A percentile compares a stretch with the other conserved stretches of the same genome.
These are phyloP conservation scores for Verticillium alfalfae DNA, from an alignment of 2,329 filamentous ascomycete genomes.

Conservation along the genomic window DNA sequence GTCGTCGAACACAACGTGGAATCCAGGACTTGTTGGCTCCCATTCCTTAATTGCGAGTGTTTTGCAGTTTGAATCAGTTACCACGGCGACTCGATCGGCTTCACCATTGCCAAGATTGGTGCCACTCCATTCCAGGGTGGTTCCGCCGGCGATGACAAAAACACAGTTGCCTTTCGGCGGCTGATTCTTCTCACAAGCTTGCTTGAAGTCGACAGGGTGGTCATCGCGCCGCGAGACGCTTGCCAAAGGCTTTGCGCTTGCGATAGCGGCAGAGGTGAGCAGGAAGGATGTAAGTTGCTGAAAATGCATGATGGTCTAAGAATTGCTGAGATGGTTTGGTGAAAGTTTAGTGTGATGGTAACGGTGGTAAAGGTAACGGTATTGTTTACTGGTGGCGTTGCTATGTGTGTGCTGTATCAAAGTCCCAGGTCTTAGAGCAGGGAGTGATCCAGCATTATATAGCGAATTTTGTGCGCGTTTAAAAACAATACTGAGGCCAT, in stretches of 20 bases:
- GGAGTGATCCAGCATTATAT: neutral
- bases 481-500: neutral
- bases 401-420: neutral
- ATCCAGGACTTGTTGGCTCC: neutral
- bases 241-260: neutral
- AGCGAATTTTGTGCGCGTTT: neutral
- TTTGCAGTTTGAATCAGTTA: neutral
- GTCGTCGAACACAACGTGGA: neutral
- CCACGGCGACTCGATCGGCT: neutral
- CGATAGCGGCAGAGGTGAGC: neutral
- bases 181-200: neutral
- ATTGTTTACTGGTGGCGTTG: neutral
- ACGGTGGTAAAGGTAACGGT: neutral
- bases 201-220: neutral
- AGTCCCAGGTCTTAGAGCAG: neutral
- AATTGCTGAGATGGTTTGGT: neutral
- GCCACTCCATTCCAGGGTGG: neutral
- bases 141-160: neutral
- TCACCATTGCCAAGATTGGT: neutral
- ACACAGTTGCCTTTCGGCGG: neutral
- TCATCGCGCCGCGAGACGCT: neutral
- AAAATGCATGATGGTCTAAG: neutral
- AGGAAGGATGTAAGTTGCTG: neutral
- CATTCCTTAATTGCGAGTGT: neutral
- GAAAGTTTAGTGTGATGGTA: neutral